These are phyloP conservation scores for Capronia americana DNA, from an alignment of 2,329 filamentous ascomycete genomes.

Conservation along the genomic window DNA sequence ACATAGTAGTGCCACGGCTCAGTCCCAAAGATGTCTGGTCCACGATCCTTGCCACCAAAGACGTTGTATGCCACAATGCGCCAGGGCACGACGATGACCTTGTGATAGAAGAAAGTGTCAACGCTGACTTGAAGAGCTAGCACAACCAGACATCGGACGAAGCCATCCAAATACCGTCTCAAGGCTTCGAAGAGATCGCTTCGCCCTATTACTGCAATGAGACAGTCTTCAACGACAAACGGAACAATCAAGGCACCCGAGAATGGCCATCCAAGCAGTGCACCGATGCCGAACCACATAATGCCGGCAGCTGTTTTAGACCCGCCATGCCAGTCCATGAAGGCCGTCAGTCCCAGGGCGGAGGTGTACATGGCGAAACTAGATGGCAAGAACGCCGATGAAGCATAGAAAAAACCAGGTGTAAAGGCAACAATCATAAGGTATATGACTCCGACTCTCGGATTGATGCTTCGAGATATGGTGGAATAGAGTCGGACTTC, in stretches of 20 bases:
- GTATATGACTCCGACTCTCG: conserved; percentile 84
- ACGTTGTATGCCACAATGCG: conserved; percentile 98
- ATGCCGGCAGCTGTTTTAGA: conserved; percentile 82
- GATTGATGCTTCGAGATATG: conserved; percentile 77
- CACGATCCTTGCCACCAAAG: conserved; percentile 76
- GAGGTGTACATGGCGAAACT: conserved; percentile 96
- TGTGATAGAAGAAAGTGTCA: conserved; percentile 86
- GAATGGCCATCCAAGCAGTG: conserved; percentile 93
- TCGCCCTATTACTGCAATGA: conserved; percentile 57
- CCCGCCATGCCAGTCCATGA: conserved; percentile 86
- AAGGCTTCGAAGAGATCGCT: conserved; percentile 67
- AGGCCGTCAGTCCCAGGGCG: conserved; percentile 84
- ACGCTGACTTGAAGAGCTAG: conserved; percentile 71
- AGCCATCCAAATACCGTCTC: conserved; percentile 70
- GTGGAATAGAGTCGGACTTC: conserved; percentile 82
- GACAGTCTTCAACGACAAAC: conserved; percentile 77
- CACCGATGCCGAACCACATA: conserved; percentile 86
- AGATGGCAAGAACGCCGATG: conserved; percentile 84
- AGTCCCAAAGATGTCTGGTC: conserved; percentile 91
- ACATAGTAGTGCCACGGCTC: conserved; percentile 98
- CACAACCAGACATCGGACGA: conserved; percentile 69
- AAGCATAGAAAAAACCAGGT: conserved; percentile 92
- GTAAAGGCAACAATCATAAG: conserved; percentile 77
- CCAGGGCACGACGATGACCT: conserved; percentile 77
- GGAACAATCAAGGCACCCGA: conserved; percentile 80